Evolutionary conservation across 805 yeast species (phyloP), one percentile per base, ranked within the genome.

Genomic region (Wickerhamiella vanderwaltii): DNA sequence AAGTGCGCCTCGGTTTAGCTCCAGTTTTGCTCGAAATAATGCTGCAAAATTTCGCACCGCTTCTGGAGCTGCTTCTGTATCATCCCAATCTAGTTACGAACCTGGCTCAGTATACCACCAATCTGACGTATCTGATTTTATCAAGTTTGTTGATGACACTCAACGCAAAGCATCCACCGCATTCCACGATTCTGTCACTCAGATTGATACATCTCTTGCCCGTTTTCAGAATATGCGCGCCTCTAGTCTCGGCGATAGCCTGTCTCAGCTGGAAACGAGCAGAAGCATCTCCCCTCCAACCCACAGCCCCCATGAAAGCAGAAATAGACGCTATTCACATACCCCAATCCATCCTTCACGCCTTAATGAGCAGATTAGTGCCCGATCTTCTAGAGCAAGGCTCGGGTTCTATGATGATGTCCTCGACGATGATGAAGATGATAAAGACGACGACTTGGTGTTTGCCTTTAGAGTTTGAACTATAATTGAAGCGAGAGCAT

Each of bases 121-220:
- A 24, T 45, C 53, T 13, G 64, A 57, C 18, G 65, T 82, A 15
- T 68, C 78, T 45, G 82, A 79, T 39, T 82, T 82, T 63, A 79
- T 82, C 35, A 67, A 71, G 48, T 64, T 79, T 68, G 72, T 82
- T 33, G 91, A 82, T 32, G 52, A 53, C 18, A 35, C 57, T 9
- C 48, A 43, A 47, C 44, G 34, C 39, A 43, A 23, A 29, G 49
- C 46, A 39, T 30, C 43, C 15, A 47, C 47, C 2, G 48, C 47
- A 6, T 45, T 50, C 16, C 42, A 44, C 29, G 48, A 46, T 9
- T 37, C 40, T n/a, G 28, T 18, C 18, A n/a, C 43, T 15, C 40
- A 44, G 26, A 43, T 41, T 25, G 56, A 43, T 19, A 46, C 55
- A 34, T 50, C 62, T 5, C 48, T 63, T 34, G 52, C 60, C 16